These are phyloP conservation scores for Cronartium quercuum DNA, from an alignment of 1,284 basidiomycete species.

Conservation along the genomic window DNA sequence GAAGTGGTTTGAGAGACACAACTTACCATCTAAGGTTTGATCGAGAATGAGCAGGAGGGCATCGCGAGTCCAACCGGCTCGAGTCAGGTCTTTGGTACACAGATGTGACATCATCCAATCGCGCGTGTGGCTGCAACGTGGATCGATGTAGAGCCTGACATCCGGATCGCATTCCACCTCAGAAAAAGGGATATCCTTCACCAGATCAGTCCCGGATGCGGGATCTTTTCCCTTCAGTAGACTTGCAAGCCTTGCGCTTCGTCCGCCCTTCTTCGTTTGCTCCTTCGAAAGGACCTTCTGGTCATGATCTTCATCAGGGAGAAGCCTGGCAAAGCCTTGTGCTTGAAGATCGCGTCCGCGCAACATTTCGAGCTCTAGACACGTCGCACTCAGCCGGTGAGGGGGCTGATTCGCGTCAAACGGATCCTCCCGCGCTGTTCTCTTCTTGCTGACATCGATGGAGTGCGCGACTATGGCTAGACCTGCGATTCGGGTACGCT, in stretches of 20 bases:
- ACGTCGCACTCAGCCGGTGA: constrained; percentile 6
- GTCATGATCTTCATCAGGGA: neutral
- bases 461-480: constrained; percentile 35
- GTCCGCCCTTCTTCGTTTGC: neutral
- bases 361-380: constrained; percentile 37
- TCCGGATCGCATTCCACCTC: constrained; percentile 31
- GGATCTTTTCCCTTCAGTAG: constrained; percentile 32
- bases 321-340: neutral
- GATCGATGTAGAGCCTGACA: constrained; percentile 30
- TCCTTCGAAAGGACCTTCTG: neutral
- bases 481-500: neutral
- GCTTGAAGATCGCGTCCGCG: constrained; percentile 31
- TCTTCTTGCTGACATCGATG: constrained; percentile 5
- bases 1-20: neutral
- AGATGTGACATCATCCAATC: constrained; percentile 34
- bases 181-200: constrained; percentile 11
- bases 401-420: constrained; percentile 12
- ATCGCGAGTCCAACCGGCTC: constrained; percentile 13
- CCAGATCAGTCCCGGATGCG: neutral
- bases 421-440: constrained; percentile 15
- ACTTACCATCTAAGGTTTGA: constrained; percentile 26
- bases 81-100: constrained; percentile 13
- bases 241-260: constrained; percentile 22
- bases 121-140: constrained; percentile 34
- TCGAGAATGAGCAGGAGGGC: constrained; percentile 25